Conservation (phyloP, 2,329 filamentous ascomycete species). For the Penicillium sp. region DNA sequence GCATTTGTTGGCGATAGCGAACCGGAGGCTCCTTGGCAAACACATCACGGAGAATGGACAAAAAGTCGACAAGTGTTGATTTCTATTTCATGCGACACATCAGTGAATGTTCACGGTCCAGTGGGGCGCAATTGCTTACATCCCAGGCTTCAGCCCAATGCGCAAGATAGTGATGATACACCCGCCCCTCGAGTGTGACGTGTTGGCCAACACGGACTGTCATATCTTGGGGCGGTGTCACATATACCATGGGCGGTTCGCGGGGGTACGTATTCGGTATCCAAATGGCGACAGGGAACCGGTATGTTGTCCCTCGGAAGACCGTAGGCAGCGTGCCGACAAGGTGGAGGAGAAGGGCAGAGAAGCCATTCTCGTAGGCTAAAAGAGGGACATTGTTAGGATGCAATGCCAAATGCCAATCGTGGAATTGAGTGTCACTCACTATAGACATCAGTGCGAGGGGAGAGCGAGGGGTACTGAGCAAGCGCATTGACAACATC, state of each 20-base stretch:
- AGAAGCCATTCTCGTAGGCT: constrained; percentile 88
- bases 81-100: constrained; percentile 52
- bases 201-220: constrained; percentile 88
- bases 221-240: constrained; percentile 87
- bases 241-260: constrained; percentile 83
- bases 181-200: constrained; percentile 85
- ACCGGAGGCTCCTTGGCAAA: constrained; percentile 96
- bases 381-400: constrained; percentile 27
- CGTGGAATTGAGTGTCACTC: constrained; percentile 36
- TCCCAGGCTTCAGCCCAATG: constrained; percentile 89
- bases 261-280: constrained; percentile 86
- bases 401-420: not conserved
- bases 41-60: constrained; percentile 77
- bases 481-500: constrained; percentile 83
- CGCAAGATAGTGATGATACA: constrained; percentile 94
- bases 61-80: constrained; percentile 78
- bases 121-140: constrained; percentile 56
- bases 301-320: constrained; percentile 85
- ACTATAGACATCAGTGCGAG: constrained; percentile 96
- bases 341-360: constrained; percentile 82
- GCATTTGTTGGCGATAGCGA: constrained; percentile 61
- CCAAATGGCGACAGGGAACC: constrained; percentile 92
- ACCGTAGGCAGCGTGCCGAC: constrained; percentile 85
- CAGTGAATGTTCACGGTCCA: not conserved
- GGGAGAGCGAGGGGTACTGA: constrained; percentile 75